Evolutionary conservation across 192 early-diverging fungal species (phyloP).

Genomic region (Diversispora epigaea): DNA sequence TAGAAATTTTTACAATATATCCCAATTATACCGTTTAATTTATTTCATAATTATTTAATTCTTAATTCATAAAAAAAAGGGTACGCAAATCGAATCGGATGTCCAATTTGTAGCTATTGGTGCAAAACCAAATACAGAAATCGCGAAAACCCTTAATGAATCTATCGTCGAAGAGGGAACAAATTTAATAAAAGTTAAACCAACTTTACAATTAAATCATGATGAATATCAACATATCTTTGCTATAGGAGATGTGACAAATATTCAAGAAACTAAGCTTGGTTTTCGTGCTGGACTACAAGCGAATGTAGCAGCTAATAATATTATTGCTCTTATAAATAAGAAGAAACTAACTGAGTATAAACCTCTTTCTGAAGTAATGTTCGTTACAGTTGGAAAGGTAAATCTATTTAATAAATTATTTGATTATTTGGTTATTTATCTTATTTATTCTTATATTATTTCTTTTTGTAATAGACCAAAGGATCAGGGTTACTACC

Average conservation of each 20-base stretch:
- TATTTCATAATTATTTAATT: background rate
- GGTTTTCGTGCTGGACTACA: conserved; percentile 44
- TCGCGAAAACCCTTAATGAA: conserved; percentile 11
- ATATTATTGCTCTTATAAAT: conserved; percentile 42
- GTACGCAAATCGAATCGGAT: conserved; percentile 33
- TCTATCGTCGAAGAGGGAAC: conserved; percentile 12
- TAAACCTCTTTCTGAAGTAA: conserved; percentile 26
- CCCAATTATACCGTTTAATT: background rate
- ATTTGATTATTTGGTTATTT: no score
- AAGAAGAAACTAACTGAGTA: conserved; percentile 40
- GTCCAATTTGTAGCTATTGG: conserved; percentile 38
- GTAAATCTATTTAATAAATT: background rate
- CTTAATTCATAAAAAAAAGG: background rate
- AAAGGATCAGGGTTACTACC: conserved; percentile 12
- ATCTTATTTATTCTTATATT: background rate
- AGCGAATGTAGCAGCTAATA: conserved; percentile 41
- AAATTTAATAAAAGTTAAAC: conserved; percentile 36
- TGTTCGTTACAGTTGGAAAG: conserved; percentile 37
- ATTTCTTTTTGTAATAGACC: background rate
- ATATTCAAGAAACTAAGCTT: conserved; percentile 47
- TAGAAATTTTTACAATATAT: background rate
- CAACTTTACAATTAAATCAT: conserved; percentile 45
- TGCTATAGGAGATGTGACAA: conserved; percentile 47
- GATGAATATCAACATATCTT: conserved; percentile 40
- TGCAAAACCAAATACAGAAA: conserved; percentile 22